Evolutionary conservation across 805 yeast species (phyloP), one percentile per base, ranked within the genome.

Genomic region (Pichia phayaonensis): DNA sequence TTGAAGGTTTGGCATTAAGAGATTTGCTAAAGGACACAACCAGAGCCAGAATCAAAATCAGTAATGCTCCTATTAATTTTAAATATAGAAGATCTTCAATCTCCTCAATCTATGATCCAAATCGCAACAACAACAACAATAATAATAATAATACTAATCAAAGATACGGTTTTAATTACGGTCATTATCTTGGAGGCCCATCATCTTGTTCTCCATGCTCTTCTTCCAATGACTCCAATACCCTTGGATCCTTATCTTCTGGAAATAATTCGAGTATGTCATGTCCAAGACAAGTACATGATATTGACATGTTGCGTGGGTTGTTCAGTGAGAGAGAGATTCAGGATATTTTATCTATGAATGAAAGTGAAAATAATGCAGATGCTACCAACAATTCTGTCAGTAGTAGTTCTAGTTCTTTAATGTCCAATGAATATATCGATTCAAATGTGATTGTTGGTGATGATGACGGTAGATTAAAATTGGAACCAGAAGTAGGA

Each of bases 21-120:
- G 20, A 34, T n/a, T n/a, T n/a, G n/a, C n/a, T n/a, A n/a, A n/a
- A n/a, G n/a, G n/a, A n/a, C n/a, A n/a, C n/a, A n/a, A n/a, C n/a
- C n/a, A n/a, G n/a, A n/a, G n/a, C n/a, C n/a, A n/a, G n/a, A n/a
- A n/a, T n/a, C n/a, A n/a, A n/a, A n/a, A n/a, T n/a, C n/a, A n/a
- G n/a, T n/a, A n/a, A n/a, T n/a, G n/a, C n/a, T n/a, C n/a, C n/a
- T n/a, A n/a, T n/a, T n/a, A n/a, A n/a, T n/a, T n/a, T n/a, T n/a
- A n/a, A n/a, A n/a, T 29, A 24, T 15, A 31, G 54, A n/a, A 46
- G 50, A 40, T 54, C 59, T 11, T 56, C 57, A 16, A 53, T 59
- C 26, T 51, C 57, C n/a, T 46, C 54, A 12, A 56, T 56, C 29
- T 54, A 57, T 42, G 38, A 56, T 16, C 36, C 55, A 29, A 49